A percentile compares a stretch with the other conserved stretches of the same genome.
Conservation (phyloP, 352 stramenopile genomes). For the Globisporangium solare region DNA sequence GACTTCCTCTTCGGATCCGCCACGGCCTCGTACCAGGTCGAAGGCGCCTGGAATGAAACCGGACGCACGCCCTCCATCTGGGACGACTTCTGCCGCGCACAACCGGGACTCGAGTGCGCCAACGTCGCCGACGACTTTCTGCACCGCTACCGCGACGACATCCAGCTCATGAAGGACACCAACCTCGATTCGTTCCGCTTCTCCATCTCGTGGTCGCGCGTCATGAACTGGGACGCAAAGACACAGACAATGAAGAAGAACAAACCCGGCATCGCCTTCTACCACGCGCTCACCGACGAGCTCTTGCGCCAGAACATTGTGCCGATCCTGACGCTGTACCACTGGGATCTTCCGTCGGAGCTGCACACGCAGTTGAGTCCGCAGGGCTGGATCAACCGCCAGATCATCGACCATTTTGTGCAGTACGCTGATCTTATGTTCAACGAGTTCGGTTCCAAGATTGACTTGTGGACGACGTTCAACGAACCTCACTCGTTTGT, state of each 20-base stretch:
- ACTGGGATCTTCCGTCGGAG: slow-evolving; percentile 87
- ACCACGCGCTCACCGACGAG: slow-evolving; percentile 76
- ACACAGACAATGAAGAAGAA: slow-evolving; percentile 40
- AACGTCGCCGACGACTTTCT: slow-evolving; percentile 87
- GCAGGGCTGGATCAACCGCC: slow-evolving; percentile 29
- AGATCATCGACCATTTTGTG: slow-evolving; percentile 41
- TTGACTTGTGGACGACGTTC: slow-evolving; percentile 87
- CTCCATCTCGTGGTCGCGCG: slow-evolving; percentile 82
- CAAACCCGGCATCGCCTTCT: slow-evolving; percentile 72
- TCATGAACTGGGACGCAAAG: slow-evolving; percentile 59
- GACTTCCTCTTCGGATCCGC: slow-evolving; percentile 85
- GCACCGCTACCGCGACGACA: slow-evolving; percentile 70
- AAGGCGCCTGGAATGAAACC: slow-evolving; percentile 70
- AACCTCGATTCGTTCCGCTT: slow-evolving; percentile 85
- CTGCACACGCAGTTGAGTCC: slow-evolving; percentile 49
- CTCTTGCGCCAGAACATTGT: slow-evolving; percentile 57
- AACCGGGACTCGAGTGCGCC: slow-evolving; percentile 31
- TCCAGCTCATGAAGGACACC: slow-evolving; percentile 77
- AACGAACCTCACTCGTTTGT: slow-evolving; percentile 81
- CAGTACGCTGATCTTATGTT: slow-evolving; percentile 37
- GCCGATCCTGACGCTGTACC: slow-evolving; percentile 85
- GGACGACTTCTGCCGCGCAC: slow-evolving; percentile 4
- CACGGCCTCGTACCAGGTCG: slow-evolving; percentile 89
- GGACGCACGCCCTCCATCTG: too few species aligned
- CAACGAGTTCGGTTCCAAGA: slow-evolving; percentile 70